Evolutionary conservation across 2,329 filamentous ascomycete genomes (phyloP), one percentile per base, ranked within the genome.

Genomic region (Fusarium nodosum): DNA sequence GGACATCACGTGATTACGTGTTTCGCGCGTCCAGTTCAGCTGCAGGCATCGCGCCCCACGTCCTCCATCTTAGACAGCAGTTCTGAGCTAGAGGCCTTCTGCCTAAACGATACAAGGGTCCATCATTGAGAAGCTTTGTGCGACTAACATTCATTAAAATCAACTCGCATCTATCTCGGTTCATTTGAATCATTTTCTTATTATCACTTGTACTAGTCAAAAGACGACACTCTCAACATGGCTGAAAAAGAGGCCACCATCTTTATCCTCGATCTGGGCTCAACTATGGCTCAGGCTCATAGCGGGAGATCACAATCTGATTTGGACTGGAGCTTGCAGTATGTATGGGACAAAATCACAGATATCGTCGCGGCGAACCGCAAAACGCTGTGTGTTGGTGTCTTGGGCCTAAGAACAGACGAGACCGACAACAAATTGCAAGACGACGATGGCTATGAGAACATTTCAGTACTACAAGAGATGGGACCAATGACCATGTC

Each of bases 231-330:
- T 24, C 36, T 64, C 72, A 84, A 62, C 57, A 98, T 98, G 95
- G 91, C 94, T 13, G 90, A 92, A 67, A 99, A 99, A 79, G 93
- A 98, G 82, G 93, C 94, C 11, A 96, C 91, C 1, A 88, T 98
- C 44, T 99, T 96, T 79, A 91, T 99, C 72, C 82, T 99, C 64
- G 96, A 99, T 81, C 84, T 97, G 26, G 94, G 94, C 60, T 84
- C 83, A 75, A 92, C 94, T n/a, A 97, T 97, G 92, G 91, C 86
- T 60, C 84, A 91, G 76, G 86, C 84, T 73, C 87, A 89, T 72
- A 85, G 88, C 81, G 93, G 91, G 28, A 89, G 96, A 71, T 77
- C 83, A 22, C 88, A 95, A 77, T 91, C 91, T 5, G 92, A 98
- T 77, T 87, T 99, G 20, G 93, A 97, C 64, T 99, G 91, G 89